Base-by-base conservation (phyloP, 768 basidiomycete species). In the Mrakia frigida region DNA sequence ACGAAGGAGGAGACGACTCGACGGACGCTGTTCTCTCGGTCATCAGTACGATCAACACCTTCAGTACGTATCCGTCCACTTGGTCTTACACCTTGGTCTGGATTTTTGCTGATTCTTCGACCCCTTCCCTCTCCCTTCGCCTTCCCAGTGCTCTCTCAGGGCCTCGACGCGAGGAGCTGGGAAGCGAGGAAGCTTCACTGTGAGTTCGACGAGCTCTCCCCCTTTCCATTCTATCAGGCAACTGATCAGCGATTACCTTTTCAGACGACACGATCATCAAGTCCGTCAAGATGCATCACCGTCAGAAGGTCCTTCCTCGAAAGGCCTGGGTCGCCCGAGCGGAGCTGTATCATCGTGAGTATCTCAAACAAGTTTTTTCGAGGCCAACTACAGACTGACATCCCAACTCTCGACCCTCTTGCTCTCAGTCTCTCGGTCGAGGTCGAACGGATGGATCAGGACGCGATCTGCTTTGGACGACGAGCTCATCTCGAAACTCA, bases 401-500 rank as follows among this genome's bases (percentile, higher is more conserved):
- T n/a, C n/a, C n/a, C n/a, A n/a, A n/a, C n/a, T 41, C 35, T 39
- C 23, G 63, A 11, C 35, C 23, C 28, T 2, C 23, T 43, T 33
- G 7, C 25, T 92, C 82, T 91, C 92, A 78, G 89, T 87, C 68
- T 88, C 88, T 11, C 88, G 92, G 39, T 84, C 92, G 50, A 91
- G 91, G 81, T 89, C 92, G 87, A 89, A 92, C 79, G 87, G 90
- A 1, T 81, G 92, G 70, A 91, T 90, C 82, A 90, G 92, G 63
- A 86, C 87, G 59, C 88, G 92, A 39, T 90, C 90, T 13, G 87
- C 85, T 46, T 85, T 92, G n/a, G 92, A 93, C 77, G 91, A 93
- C 81, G 84, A 83, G 77, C 84, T 93, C 31, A 84, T 93, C 10
- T 81, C 84, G 9, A 91, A 92, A 81, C 83, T 93, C 28, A 86